Percentiles rank a stretch among this genome's conserved stretches.
Evolutionary conservation across 2,329 filamentous ascomycete species (phyloP).

Genomic region (Colletotrichum tanaceti): DNA sequence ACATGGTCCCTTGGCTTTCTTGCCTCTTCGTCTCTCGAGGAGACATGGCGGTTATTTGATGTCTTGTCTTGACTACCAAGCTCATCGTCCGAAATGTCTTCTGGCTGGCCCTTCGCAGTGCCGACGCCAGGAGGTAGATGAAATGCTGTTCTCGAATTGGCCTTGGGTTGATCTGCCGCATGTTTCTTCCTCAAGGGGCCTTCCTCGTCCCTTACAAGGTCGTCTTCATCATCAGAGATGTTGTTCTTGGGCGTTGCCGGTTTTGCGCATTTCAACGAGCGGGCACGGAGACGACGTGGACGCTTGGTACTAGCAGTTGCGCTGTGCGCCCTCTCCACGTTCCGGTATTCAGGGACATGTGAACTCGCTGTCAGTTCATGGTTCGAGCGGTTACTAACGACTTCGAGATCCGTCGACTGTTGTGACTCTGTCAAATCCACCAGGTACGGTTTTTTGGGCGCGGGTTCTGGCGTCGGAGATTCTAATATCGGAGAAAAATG

Average conservation of each 20-base stretch:
- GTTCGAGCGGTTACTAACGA: constrained; percentile 25
- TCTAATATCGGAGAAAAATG: background rate
- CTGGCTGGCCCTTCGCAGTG: background rate
- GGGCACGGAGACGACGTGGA: background rate
- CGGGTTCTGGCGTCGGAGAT: background rate
- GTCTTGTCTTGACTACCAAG: constrained; percentile 6
- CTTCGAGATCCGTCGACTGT: constrained; percentile 22
- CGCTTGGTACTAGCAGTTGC: background rate
- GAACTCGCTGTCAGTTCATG: background rate
- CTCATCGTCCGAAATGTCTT: constrained; percentile 15
- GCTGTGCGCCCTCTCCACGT: constrained; percentile 15
- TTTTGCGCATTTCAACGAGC: background rate
- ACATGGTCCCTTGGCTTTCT: background rate
- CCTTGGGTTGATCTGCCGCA: background rate
- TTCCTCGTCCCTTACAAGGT: constrained; percentile 1
- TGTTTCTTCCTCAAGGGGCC: constrained; percentile 8
- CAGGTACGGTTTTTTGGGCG: background rate
- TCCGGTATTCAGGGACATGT: constrained; percentile 1
- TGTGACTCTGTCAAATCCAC: constrained; percentile 32
- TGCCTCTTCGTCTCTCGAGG: constrained; percentile 3
- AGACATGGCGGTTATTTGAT: background rate
- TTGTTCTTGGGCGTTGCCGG: background rate
- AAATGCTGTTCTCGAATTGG: background rate
- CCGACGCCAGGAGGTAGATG: background rate
- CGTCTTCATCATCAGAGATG: constrained; percentile 6